Evolutionary conservation across 2,329 filamentous ascomycete genomes (phyloP).

Genomic region (Aspergillus sp.): DNA sequence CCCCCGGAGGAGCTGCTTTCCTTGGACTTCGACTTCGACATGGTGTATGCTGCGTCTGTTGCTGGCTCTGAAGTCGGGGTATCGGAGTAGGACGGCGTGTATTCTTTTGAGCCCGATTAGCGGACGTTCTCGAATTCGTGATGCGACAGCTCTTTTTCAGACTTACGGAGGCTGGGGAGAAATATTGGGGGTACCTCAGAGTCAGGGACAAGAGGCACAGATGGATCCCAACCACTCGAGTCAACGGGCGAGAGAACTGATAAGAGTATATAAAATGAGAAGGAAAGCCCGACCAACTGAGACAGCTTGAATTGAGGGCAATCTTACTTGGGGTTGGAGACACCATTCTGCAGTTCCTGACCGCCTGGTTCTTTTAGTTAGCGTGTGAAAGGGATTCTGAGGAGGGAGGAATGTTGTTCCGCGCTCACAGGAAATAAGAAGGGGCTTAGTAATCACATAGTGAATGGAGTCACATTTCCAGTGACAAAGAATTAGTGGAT

Average conservation of each 20-base stretch:
- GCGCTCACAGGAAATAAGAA: no score
- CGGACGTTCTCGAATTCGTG: neutral
- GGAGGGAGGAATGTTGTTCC: no score
- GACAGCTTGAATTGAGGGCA: neutral
- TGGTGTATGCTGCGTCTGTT: conserved; percentile 9
- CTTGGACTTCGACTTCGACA: conserved; percentile 34
- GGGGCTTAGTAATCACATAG: no score
- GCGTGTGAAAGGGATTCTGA: no score
- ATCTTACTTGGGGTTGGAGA: neutral
- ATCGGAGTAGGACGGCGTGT: neutral
- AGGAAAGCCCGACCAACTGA: neutral
- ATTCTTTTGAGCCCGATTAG: neutral
- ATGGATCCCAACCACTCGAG: neutral
- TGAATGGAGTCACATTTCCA: no score
- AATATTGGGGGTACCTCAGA: neutral
- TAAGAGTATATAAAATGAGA: neutral
- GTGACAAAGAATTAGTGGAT: no score
- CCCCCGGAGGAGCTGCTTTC: conserved; percentile 34
- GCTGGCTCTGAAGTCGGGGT: neutral
- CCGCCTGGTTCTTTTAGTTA: no score
- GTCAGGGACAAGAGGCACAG: neutral
- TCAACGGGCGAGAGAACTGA: neutral
- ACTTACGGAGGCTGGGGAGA: neutral
- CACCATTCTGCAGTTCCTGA: no score
- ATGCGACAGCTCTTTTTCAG: no score